Conservation (phyloP, 306 rosid genomes). For the Chamaecrista fasciculata region DNA sequence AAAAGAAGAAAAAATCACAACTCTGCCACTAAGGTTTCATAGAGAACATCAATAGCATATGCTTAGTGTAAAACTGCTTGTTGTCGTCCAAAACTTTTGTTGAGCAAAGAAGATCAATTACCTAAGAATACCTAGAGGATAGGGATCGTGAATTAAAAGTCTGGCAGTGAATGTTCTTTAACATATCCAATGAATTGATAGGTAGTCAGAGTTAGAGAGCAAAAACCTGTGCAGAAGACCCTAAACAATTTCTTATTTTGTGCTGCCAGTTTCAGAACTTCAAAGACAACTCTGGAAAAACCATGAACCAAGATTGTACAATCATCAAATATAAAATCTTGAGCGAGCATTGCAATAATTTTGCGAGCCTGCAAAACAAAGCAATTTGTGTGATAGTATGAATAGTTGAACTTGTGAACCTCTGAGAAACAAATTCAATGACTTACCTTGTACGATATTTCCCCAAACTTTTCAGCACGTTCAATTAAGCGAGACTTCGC, state of each 20-base stretch:
- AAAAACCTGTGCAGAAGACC: slow-evolving; percentile 87
- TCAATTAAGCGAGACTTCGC: slow-evolving; percentile 87
- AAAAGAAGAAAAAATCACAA: neutral
- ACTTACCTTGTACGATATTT: slow-evolving; percentile 74
- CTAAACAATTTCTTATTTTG: slow-evolving; percentile 75
- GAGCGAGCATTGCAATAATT: slow-evolving; percentile 84
- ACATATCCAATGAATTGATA: neutral
- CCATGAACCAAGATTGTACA: slow-evolving; percentile 96
- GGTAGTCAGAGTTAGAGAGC: neutral
- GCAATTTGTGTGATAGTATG: neutral
- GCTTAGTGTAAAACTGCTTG: neutral
- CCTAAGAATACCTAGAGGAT: neutral
- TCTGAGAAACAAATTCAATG: neutral
- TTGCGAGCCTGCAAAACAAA: slow-evolving; percentile 71
- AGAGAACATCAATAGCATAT: neutral
- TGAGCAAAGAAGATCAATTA: slow-evolving; percentile 1
- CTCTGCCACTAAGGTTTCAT: slow-evolving; percentile 9
- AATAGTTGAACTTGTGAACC: neutral
- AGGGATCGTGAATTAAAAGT: slow-evolving; percentile 13
- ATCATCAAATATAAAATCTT: slow-evolving; percentile 88
- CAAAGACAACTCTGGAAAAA: slow-evolving; percentile 84
- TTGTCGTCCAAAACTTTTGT: neutral
- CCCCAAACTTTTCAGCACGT: slow-evolving; percentile 98
- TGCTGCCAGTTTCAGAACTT: slow-evolving; percentile 79
- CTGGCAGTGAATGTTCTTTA: neutral